phyloP scores from a whole-genome alignment of 2,329 filamentous ascomycete genomes.

The Fusarium brevicatenulatum region DNA sequence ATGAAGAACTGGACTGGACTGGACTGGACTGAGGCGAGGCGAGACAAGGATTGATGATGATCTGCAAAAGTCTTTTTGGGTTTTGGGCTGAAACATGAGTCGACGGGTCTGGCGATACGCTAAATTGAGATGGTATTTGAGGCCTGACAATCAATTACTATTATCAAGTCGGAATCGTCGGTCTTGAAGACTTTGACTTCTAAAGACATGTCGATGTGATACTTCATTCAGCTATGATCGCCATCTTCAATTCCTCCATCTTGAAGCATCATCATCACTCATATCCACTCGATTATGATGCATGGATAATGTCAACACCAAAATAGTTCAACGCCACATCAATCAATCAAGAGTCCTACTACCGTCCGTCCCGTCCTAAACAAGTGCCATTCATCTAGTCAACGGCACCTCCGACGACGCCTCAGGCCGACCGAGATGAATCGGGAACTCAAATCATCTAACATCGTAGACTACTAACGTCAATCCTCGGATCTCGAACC shows the following conservation, averaged over 20 bases:
- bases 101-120: neutral
- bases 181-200: neutral
- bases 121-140: neutral
- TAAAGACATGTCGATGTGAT: neutral
- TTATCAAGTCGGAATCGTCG: neutral
- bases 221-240: neutral
- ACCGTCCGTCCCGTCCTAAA: neutral
- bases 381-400: neutral
- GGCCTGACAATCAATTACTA: slow-evolving; percentile 1
- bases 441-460: neutral
- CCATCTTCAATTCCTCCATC: neutral
- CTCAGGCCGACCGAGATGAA: slow-evolving; percentile 25
- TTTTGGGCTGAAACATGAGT: slow-evolving; percentile 42
- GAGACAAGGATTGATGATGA: slow-evolving; percentile 11
- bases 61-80: slow-evolving; percentile 4
- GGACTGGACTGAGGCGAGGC: neutral
- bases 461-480: neutral
- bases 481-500: neutral
- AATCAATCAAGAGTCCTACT: neutral
- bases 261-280: neutral
- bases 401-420: slow-evolving; percentile 25
- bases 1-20: neutral
- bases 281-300: neutral
- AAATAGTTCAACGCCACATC: slow-evolving; percentile 1
- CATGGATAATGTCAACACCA: neutral